These are phyloP conservation scores for Chaetomidium leptoderma DNA, from an alignment of 495 filamentous ascomycete genomes.

Conservation along the genomic window DNA sequence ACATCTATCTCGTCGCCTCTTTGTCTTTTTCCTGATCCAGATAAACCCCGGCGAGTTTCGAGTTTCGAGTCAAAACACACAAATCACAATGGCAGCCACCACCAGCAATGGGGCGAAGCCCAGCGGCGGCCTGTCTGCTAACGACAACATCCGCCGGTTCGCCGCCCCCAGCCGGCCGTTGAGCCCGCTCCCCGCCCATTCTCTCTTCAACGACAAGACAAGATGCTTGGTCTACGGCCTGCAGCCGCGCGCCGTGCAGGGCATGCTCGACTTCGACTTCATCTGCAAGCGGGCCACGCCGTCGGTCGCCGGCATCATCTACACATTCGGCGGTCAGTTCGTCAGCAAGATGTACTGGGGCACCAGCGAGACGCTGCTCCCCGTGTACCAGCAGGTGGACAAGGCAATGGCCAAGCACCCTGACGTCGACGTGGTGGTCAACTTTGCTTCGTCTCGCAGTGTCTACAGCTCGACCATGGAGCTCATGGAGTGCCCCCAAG, in stretches of 20 bases:
- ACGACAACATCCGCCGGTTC: conserved; percentile 98
- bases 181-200: conserved; percentile 77
- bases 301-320: conserved; percentile 98
- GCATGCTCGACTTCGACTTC: conserved; percentile 99
- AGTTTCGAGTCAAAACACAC: conserved; percentile 13
- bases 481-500: conserved; percentile 94
- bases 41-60: conserved; percentile 16
- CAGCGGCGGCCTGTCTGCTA: conserved; percentile 60
- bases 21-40: conserved; percentile 10
- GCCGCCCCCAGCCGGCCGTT: conserved; percentile 84
- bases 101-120: conserved; percentile 34
- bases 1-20: conserved; percentile 9
- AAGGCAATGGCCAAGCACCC: conserved; percentile 97
- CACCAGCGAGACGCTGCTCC: conserved; percentile 96
- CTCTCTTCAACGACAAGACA: conserved; percentile 97
- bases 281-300: conserved; percentile 98
- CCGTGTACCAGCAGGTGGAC: conserved; percentile 90
- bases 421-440: conserved; percentile 96
- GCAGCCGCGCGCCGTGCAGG: conserved; percentile 95
- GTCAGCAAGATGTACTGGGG: conserved; percentile 99
- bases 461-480: conserved; percentile 98
- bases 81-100: conserved; percentile 40
- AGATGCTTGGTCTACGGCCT: conserved; percentile 99
- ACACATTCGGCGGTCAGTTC: conserved; percentile 99
- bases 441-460: conserved; percentile 97